Base-by-base conservation (phyloP, 23 red algal species). In the Gracilaria vermiculophylla region DNA sequence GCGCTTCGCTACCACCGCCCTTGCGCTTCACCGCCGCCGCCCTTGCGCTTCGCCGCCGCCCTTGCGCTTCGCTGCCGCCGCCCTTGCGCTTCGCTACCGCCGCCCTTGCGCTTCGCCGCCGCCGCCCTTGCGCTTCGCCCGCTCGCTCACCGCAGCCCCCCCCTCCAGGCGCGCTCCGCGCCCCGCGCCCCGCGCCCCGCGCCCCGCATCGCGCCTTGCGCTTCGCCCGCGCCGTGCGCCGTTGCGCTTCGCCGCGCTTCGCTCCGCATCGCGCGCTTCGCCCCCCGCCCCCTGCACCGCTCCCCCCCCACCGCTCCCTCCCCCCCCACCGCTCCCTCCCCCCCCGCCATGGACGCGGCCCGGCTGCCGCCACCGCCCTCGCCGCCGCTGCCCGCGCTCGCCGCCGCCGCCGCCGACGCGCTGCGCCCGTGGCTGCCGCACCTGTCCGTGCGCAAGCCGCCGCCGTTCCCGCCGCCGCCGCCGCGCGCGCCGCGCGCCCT, bases 381-480 rank as follows among this genome's bases (percentile, higher is more conserved):
- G 35, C 73, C 73, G 41, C 51, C 51, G 73, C 44, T 35, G 16
- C 16, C 15, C 35, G 49, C 35, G 45, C 35, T 79, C 20, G 15
- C 48, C 36, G 39, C 34, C 48, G 76, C 53, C 53, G 76, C 24
- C 5, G 53, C 28, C 36, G 50, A 57, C 50, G 67, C 67, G 39
- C 50, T 79, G 19, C 76, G 49, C 50, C 76, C 49, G 50, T 62
- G 66, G 39, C 61, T 55, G 0, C 76, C 50, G 37, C 53, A 42
- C 29, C 76, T 42, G 2, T 34, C 8, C 76, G 34, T 17, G 37
- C 53, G 5, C 17, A 42, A 48, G 39, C 40, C 76, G 19, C 17
- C 44, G 53, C 24, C 77, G 40, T 60, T 52, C 5, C 36, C 61
- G 23, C 36, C 61, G 55, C 34, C 56, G 29, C 47, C 62, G 39